Conservation (phyloP, 1,139 yeast genomes). For the Lodderomyces jiufengensis region DNA sequence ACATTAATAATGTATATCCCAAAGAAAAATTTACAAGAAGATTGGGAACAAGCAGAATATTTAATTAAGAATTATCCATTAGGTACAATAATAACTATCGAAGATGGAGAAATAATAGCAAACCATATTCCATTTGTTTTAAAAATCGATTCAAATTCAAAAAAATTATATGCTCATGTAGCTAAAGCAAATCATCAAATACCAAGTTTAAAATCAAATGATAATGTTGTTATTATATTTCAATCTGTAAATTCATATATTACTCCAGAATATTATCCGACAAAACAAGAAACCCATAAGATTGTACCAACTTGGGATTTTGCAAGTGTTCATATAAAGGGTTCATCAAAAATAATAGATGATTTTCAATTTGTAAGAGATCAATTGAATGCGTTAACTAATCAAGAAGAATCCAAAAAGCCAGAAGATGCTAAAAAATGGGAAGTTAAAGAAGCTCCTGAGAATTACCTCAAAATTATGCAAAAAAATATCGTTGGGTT, state of each 20-base stretch:
- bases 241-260: conserved; percentile 54
- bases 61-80: conserved; percentile 49
- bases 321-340: conserved; percentile 58
- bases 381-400: conserved; percentile 46
- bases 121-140: conserved; percentile 59
- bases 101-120: conserved; percentile 41
- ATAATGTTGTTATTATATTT: conserved; percentile 51
- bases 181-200: conserved; percentile 55
- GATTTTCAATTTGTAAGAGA: conserved; percentile 45
- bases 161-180: conserved; percentile 54
- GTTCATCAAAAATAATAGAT: conserved; percentile 46
- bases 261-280: conserved; percentile 59
- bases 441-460: conserved; percentile 61
- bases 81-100: conserved; percentile 48
- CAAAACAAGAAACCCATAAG: conserved; percentile 56
- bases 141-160: conserved; percentile 33
- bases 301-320: conserved; percentile 75
- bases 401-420: conserved; percentile 44
- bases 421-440: conserved; percentile 36
- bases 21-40: conserved; percentile 24
- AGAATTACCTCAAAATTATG: conserved; percentile 38
- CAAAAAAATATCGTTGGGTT: conserved; percentile 60
- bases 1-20: conserved; percentile 28
- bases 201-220: conserved; percentile 38
- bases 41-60: conserved; percentile 38